Base-by-base conservation (phyloP, 1,139 yeast genomes). In the Diutina siamensis region DNA sequence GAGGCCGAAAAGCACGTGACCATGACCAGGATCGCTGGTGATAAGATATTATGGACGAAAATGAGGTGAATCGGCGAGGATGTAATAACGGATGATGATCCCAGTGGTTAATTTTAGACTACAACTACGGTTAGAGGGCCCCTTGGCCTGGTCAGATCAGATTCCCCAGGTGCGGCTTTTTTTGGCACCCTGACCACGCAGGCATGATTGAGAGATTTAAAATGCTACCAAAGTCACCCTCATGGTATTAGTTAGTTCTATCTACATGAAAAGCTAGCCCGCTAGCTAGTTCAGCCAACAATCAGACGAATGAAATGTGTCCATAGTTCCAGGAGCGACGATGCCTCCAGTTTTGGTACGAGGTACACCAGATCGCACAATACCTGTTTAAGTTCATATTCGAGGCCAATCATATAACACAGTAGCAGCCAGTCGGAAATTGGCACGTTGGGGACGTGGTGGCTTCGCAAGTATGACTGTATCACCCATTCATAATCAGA, bases 351-450 rank as follows among this genome's bases (percentile, higher is more conserved):
- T 3, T n/a, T 27, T 3, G 42, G 42, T 7, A 20, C 10, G 4
- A 38, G 8, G 32, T 17, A 17, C 32, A 25, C 28, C 13, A 21
- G n/a, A 8, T 38, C 42, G 13, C 17, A 25, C 5, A 38, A 17
- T 7, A 38, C 21, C 17, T 15, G 32, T 25, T 38, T 38, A 3
- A 38, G 32, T 12, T 38, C 42, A 7, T 13, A 25, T 15, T 38
- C 42, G 3, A 38, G 32, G 32, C 42, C 42, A 4, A 38, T 38
- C 32, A 38, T 38, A 15, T 38, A 38, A 25, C 42, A 38, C 42
- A 38, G 42, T 17, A 25, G 31, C 42, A 38, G 42, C 42, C 42
- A 38, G 19, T 25, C 42, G n/a, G 13, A n/a, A 25, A 38, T 38
- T 17, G 31, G 31, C 3, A 38, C 31, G 21, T 25, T 18, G 3